Evolutionary conservation across 2,329 filamentous ascomycete genomes (phyloP).

Genomic region (Pseudomassariella vexata): DNA sequence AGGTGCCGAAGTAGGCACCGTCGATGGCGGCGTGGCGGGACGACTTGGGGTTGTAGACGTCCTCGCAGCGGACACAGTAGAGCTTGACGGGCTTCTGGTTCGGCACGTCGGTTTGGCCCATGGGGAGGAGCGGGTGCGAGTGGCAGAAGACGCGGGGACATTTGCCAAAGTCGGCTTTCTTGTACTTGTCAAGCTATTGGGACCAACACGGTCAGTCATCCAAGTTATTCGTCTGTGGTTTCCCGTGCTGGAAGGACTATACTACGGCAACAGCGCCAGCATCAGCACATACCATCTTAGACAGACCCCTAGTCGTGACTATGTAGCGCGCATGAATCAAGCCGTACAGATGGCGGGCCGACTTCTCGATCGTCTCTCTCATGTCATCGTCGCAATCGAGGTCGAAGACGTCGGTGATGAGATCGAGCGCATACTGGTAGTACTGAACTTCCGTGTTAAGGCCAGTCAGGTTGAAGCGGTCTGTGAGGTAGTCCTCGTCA

Average conservation of each 20-base stretch:
- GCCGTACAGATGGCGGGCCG: constrained; percentile 89
- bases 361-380: constrained; percentile 96
- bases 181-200: constrained; percentile 90
- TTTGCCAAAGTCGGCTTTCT: constrained; percentile 96
- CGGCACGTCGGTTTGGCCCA: constrained; percentile 86
- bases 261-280: too few species aligned
- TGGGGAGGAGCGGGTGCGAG: constrained; percentile 85
- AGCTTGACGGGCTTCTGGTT: constrained; percentile 90
- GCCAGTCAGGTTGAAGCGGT: constrained; percentile 95
- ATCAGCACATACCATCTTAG: constrained; percentile 75
- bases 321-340: constrained; percentile 95
- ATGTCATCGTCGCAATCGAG: constrained; percentile 98
- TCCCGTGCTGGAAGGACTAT: too few species aligned
- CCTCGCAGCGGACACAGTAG: constrained; percentile 95
- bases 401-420: constrained; percentile 97
- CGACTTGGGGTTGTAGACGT: constrained; percentile 98
- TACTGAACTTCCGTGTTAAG: constrained; percentile 97
- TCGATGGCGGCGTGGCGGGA: constrained; percentile 90
- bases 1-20: constrained; percentile 95
- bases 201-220: too few species aligned
- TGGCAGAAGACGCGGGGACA: constrained; percentile 95
- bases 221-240: not conserved
- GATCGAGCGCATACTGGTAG: constrained; percentile 96
- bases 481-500: constrained; percentile 96
- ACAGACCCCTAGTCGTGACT: constrained; percentile 85